phyloP scores from a whole-genome alignment of 202 grass and related monocot genomes.

The Panicum hallii region DNA sequence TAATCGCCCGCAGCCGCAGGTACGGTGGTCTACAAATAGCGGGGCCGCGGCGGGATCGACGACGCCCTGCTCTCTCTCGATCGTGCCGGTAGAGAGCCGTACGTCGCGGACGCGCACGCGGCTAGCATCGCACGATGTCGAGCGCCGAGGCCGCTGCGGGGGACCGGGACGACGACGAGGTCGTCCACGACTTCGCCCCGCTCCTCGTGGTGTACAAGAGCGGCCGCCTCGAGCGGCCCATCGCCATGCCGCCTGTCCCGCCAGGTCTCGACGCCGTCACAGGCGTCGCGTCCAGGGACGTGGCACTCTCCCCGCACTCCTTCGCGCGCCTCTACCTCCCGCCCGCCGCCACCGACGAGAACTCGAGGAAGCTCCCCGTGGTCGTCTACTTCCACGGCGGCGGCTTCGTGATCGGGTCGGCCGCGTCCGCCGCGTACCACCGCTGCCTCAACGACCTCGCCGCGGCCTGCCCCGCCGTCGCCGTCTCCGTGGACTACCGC shows the following conservation, averaged over 20 bases:
- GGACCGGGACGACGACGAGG: slow-evolving; percentile 26
- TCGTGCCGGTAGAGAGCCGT: not conserved
- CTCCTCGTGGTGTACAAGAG: slow-evolving; percentile 56
- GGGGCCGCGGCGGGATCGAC: not conserved
- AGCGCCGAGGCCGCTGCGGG: not conserved
- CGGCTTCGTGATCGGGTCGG: slow-evolving; percentile 62
- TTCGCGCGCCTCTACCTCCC: slow-evolving; percentile 62
- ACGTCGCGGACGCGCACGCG: not conserved
- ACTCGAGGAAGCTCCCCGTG: slow-evolving; percentile 42
- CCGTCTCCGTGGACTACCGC: slow-evolving; percentile 63
- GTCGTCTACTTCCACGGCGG: slow-evolving; percentile 70
- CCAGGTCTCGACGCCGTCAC: slow-evolving; percentile 51
- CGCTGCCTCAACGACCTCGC: slow-evolving; percentile 58
- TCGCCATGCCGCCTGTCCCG: slow-evolving; percentile 29
- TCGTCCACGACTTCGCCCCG: slow-evolving; percentile 58
- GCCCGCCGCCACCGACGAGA: not conserved
- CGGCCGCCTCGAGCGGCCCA: slow-evolving; percentile 56
- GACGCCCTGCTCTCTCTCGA: not conserved
- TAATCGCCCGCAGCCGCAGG: not conserved
- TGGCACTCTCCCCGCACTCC: slow-evolving; percentile 42
- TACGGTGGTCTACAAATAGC: not conserved
- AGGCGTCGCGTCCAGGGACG: slow-evolving; percentile 75
- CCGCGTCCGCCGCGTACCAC: slow-evolving; percentile 48
- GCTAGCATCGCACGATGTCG: not conserved
- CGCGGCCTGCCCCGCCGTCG: slow-evolving; percentile 34